Conservation (phyloP, 805 yeast genomes). For the Saturnispora saitoi region DNA sequence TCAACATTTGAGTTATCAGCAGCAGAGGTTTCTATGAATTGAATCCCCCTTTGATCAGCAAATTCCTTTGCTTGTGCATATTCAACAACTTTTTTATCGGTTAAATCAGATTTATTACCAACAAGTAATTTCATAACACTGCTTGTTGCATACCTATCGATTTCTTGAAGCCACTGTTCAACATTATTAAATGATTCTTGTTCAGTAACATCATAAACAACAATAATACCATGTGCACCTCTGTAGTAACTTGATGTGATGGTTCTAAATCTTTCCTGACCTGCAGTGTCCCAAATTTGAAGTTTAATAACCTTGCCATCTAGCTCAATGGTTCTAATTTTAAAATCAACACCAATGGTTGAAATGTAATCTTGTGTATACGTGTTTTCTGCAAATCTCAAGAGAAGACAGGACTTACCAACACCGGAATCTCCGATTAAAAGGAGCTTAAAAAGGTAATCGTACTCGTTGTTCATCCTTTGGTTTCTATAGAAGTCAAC, state of each 20-base stretch:
- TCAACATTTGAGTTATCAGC: constrained; percentile 93
- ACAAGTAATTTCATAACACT: constrained; percentile 93
- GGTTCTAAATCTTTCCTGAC: constrained; percentile 97
- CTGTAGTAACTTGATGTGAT: constrained; percentile 96
- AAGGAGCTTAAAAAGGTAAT: constrained; percentile 87
- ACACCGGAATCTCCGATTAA: constrained; percentile 98
- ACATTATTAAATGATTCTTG: constrained; percentile 94
- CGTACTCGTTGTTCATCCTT: constrained; percentile 88
- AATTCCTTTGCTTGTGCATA: constrained; percentile 94
- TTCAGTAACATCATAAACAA: constrained; percentile 96
- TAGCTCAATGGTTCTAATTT: constrained; percentile 79
- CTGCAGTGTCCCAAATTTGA: constrained; percentile 99
- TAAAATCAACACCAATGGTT: constrained; percentile 96
- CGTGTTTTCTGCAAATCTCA: constrained; percentile 95
- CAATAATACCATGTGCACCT: constrained; percentile 97
- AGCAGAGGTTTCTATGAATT: constrained; percentile 94
- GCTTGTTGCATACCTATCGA: constrained; percentile 95
- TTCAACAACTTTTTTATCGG: constrained; percentile 91
- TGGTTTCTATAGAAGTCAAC: neutral
- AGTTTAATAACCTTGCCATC: constrained; percentile 96
- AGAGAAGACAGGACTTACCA: constrained; percentile 89
- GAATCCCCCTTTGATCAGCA: constrained; percentile 90
- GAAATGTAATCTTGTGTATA: constrained; percentile 95
- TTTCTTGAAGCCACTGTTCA: constrained; percentile 97
- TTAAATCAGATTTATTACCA: constrained; percentile 92